A percentile compares a stretch with the other conserved stretches of the same genome.
phyloP scores from a whole-genome alignment of 2,329 filamentous ascomycete species.

The Hymenoscyphus salicellus region DNA sequence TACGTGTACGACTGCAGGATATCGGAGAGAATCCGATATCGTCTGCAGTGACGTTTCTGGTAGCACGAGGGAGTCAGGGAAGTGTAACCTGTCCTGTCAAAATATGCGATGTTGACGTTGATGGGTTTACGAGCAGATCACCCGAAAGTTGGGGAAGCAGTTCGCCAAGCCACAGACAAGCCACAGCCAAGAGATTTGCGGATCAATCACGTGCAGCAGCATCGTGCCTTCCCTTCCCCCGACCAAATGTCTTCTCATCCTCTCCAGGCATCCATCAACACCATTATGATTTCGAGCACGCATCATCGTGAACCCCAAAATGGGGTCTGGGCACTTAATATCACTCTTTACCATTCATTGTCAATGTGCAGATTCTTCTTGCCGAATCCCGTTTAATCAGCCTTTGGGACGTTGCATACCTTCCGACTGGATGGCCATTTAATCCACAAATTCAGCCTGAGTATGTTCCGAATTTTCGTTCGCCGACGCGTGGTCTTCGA shows the following conservation, averaged over 20 bases:
- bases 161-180: background rate
- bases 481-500: conserved; percentile 11
- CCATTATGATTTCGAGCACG: background rate
- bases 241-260: background rate
- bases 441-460: conserved; percentile 14
- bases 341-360: background rate
- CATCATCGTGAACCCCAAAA: background rate
- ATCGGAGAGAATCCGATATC: too few species aligned
- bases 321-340: conserved; percentile 5
- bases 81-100: background rate
- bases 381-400: conserved; percentile 6
- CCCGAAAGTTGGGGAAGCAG: background rate
- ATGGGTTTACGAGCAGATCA: background rate
- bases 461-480: conserved; percentile 6
- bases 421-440: conserved; percentile 10
- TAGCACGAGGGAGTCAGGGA: background rate
- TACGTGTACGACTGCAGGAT: too few species aligned
- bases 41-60: too few species aligned
- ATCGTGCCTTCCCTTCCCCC: background rate
- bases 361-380: conserved; percentile 2
- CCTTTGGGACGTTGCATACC: conserved; percentile 1
- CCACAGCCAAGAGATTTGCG: background rate
- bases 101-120: background rate
- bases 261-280: conserved; percentile 2
- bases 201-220: too few species aligned